These are phyloP conservation scores for Monosporascus sp. DNA, from an alignment of 2,329 filamentous ascomycete species.

Conservation along the genomic window DNA sequence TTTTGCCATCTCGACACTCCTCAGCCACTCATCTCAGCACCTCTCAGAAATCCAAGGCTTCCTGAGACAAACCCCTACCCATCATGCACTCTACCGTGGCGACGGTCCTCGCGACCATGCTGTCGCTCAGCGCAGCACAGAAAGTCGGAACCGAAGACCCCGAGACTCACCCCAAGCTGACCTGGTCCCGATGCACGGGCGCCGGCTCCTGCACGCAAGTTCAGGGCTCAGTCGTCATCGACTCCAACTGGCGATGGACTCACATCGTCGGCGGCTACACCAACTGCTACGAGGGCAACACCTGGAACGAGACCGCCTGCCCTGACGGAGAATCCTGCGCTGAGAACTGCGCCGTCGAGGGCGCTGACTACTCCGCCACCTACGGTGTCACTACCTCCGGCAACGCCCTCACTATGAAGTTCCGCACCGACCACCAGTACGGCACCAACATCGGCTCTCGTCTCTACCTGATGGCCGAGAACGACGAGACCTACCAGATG, in stretches of 20 bases:
- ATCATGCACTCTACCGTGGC: neutral
- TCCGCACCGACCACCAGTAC: slow-evolving; percentile 36
- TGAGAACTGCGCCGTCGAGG: slow-evolving; percentile 36
- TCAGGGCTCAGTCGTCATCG: slow-evolving; percentile 38
- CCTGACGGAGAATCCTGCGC: slow-evolving; percentile 32
- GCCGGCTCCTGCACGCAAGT: slow-evolving; percentile 35
- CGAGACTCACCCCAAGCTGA: slow-evolving; percentile 39
- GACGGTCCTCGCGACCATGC: neutral
- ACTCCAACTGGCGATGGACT: slow-evolving; percentile 48
- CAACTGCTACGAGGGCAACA: slow-evolving; percentile 42
- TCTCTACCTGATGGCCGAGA: slow-evolving; percentile 48
- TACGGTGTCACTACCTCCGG: slow-evolving; percentile 40
- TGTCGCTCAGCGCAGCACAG: neutral
- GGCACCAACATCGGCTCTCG: slow-evolving; percentile 36
- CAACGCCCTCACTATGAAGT: slow-evolving; percentile 41
- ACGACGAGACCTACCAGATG: slow-evolving; percentile 49
- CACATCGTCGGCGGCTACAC: slow-evolving; percentile 33
- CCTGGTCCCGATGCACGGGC: slow-evolving; percentile 37
- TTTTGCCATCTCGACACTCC: neutral
- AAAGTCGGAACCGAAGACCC: slow-evolving; percentile 2
- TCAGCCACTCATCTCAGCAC: neutral
- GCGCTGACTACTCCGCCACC: slow-evolving; percentile 35
- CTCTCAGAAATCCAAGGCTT: neutral
- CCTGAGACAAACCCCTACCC: neutral
- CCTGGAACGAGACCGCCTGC: slow-evolving; percentile 26